Base-by-base conservation (phyloP, 148 eudicot genomes). In the Cornus florida region DNA sequence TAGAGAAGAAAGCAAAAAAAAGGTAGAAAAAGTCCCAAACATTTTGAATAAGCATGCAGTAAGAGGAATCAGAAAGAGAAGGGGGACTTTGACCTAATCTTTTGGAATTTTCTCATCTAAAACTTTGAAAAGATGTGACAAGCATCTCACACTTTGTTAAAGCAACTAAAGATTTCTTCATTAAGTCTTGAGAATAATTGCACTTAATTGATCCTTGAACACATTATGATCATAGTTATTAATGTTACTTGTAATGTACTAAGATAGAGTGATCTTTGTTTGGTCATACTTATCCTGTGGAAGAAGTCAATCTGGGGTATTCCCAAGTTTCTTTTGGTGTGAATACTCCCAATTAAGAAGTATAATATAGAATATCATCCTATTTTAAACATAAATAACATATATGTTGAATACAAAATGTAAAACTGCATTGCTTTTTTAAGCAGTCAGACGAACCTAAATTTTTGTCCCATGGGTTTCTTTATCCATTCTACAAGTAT, bases 1-100 rank as follows among this genome's bases (percentile, higher is more conserved):
- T 69, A 41, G 69, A 74, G 71, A 77, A 81, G 72, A 77, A 43
- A 81, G 73, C 79, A 84, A 46, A 82, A 83, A 70, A 77, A 78
- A 73, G 72, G 57, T 38, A 64, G 72, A 62, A 74, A 74, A 78
- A 79, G 74, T 53, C 57, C 69, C 76, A 68, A 66, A 4, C n/a
- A 70, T 72, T 76, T 77, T 72, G 79, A 75, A 24, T 38, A 60
- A 38, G 56, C 74, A 43, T 67, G 65, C 67, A 50, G 74, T 69
- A 19, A 43, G 78, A 80, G 75, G 79, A 75, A 75, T 75, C 79
- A 80, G 64, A 70, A 32, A 50, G 79, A 41, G 24, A 33, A 38
- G 24, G 43, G 31, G 70, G 79, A 75, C 71, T 75, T 62, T 81
- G 79, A 70, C 76, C 78, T 48, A 38, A 60, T 71, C 69, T 73